Conservation (phyloP, 2,329 filamentous ascomycete species). For the Paecilomyces sp. region DNA sequence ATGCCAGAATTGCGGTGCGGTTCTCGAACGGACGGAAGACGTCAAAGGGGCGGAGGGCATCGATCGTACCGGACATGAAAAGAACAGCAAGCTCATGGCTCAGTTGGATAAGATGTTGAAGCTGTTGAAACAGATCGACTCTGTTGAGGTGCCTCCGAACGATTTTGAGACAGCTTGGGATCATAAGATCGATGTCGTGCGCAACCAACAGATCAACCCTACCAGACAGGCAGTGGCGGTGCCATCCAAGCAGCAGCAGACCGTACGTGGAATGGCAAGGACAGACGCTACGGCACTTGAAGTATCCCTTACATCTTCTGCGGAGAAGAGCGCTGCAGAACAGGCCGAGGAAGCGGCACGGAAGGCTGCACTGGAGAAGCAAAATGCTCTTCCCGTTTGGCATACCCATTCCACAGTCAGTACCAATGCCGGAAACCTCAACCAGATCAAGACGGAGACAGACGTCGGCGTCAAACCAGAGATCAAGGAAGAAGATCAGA, state of each 20-base stretch:
- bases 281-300: constrained; percentile 39
- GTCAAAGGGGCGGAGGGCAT: constrained; percentile 36
- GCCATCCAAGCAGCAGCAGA: constrained; percentile 29
- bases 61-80: constrained; percentile 42
- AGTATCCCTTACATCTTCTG: constrained; percentile 42
- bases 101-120: constrained; percentile 41
- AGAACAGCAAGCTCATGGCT: constrained; percentile 43
- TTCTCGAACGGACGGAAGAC: constrained; percentile 39
- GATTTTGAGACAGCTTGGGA: constrained; percentile 45
- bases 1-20: constrained; percentile 67
- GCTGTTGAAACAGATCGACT: constrained; percentile 42
- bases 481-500: constrained; percentile 37
- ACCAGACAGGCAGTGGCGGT: constrained; percentile 35
- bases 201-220: constrained; percentile 37
- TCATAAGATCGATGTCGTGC: constrained; percentile 38
- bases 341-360: constrained; percentile 40
- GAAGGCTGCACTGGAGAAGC: constrained; percentile 42
- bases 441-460: constrained; percentile 21
- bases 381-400: constrained; percentile 48
- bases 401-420: constrained; percentile 45
- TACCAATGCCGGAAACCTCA: constrained; percentile 15
- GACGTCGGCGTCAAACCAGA: constrained; percentile 30
- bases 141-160: constrained; percentile 40
- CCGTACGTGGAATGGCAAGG: constrained; percentile 35
- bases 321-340: constrained; percentile 43